These are phyloP conservation scores for Globisporangium rhizosaccharum DNA, from an alignment of 352 stramenopile species.

Conservation along the genomic window DNA sequence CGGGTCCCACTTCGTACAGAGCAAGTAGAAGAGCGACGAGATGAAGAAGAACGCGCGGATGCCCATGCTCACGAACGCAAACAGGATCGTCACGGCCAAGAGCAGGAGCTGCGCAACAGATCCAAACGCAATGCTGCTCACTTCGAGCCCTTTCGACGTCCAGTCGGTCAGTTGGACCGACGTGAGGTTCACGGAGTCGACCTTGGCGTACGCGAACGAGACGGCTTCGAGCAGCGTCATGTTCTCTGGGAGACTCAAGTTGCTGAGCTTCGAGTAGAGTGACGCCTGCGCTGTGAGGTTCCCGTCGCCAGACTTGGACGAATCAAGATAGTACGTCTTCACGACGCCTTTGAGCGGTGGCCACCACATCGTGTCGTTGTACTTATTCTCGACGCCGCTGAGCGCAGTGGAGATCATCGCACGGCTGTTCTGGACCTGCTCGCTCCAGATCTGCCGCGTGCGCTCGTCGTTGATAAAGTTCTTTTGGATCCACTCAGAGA, in stretches of 20 bases:
- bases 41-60: slow-evolving; percentile 87
- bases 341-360: slow-evolving; percentile 75
- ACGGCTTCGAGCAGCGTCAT: slow-evolving; percentile 77
- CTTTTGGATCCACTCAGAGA: slow-evolving; percentile 78
- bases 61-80: slow-evolving; percentile 83
- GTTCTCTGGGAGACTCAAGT: slow-evolving; percentile 55
- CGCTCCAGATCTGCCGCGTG: slow-evolving; percentile 72
- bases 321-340: slow-evolving; percentile 78
- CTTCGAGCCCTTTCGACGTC: slow-evolving; percentile 80
- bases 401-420: slow-evolving; percentile 77
- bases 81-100: slow-evolving; percentile 65
- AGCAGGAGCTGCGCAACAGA: slow-evolving; percentile 81
- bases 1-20: slow-evolving; percentile 84
- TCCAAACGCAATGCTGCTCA: slow-evolving; percentile 75
- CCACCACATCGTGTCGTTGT: slow-evolving; percentile 89
- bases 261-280: slow-evolving; percentile 43
- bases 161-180: slow-evolving; percentile 81
- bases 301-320: slow-evolving; percentile 42
- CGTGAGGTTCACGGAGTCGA: slow-evolving; percentile 83
- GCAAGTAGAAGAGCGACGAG: slow-evolving; percentile 81
- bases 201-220: slow-evolving; percentile 75
- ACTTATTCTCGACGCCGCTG: slow-evolving; percentile 77
- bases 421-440: slow-evolving; percentile 79
- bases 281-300: slow-evolving; percentile 43
- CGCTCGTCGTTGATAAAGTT: slow-evolving; percentile 88